Evolutionary conservation across 2,329 filamentous ascomycete species (phyloP).

Genomic region (Waltergamsia citrina): DNA sequence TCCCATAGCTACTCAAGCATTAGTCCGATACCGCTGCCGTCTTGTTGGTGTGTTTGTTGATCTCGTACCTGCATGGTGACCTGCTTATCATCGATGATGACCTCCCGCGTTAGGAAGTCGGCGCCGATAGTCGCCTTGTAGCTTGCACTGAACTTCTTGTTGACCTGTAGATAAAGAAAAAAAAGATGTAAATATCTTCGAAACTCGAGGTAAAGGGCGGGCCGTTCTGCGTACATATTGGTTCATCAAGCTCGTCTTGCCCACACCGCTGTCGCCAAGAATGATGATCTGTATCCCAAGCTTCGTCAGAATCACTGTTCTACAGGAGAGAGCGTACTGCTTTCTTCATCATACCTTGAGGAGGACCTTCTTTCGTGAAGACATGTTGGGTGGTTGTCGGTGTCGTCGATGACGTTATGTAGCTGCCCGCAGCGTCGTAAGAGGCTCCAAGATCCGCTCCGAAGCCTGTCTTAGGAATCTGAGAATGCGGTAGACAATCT

Average conservation of each 20-base stretch:
- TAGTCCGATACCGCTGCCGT: background rate
- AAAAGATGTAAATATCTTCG: background rate
- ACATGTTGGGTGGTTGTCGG: slow-evolving; percentile 42
- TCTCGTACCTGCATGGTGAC: slow-evolving; percentile 88
- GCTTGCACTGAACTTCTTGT: slow-evolving; percentile 99
- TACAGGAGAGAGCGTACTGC: too few relatives aligned
- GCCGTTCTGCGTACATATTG: slow-evolving; percentile 76
- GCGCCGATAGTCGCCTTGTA: slow-evolving; percentile 99
- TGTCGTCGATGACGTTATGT: slow-evolving; percentile 12
- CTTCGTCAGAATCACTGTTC: slow-evolving; percentile 9
- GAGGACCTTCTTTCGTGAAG: slow-evolving; percentile 81
- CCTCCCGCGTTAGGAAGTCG: slow-evolving; percentile 97
- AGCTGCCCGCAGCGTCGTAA: background rate
- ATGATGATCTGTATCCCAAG: slow-evolving; percentile 72
- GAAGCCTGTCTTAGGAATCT: background rate
- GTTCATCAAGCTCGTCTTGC: slow-evolving; percentile 99
- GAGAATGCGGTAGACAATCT: background rate
- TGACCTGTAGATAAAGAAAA: slow-evolving; percentile 56
- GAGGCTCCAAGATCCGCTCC: background rate
- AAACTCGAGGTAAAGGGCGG: background rate
- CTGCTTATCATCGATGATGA: slow-evolving; percentile 90
- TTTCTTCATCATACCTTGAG: slow-evolving; percentile 63
- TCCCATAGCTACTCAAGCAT: slow-evolving; percentile 72
- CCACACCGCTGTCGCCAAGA: slow-evolving; percentile 95
- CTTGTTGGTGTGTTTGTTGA: background rate